Percentiles rank a stretch among this genome's conserved stretches.
These are phyloP conservation scores for Fraxinus greggii DNA, from an alignment of 305 asterid species.

Conservation along the genomic window DNA sequence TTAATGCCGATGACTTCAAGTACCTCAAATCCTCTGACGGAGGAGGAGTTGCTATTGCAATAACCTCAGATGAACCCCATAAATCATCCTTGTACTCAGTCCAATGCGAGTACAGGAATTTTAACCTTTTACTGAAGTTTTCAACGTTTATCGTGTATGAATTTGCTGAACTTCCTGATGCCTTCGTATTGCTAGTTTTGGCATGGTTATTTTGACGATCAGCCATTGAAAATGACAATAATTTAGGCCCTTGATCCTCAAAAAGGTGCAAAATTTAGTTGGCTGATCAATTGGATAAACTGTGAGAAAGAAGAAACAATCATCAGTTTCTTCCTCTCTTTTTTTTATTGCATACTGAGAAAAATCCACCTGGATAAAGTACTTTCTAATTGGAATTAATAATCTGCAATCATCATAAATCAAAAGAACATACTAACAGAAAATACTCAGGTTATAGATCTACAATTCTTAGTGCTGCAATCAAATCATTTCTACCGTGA, in stretches of 20 bases:
- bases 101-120: slow-evolving; percentile 60
- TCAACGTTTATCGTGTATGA: slow-evolving; percentile 43
- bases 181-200: slow-evolving; percentile 37
- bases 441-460: not conserved
- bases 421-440: not conserved
- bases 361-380: not conserved
- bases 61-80: slow-evolving; percentile 62
- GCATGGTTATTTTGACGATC: slow-evolving; percentile 42
- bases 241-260: slow-evolving; percentile 13
- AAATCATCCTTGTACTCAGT: slow-evolving; percentile 36
- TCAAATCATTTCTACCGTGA: not conserved
- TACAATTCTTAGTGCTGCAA: not conserved
- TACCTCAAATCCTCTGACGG: slow-evolving; percentile 67
- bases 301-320: slow-evolving; percentile 19
- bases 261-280: not conserved
- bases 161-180: slow-evolving; percentile 36
- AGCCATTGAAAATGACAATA: slow-evolving; percentile 40
- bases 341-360: not conserved
- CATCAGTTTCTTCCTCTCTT: not conserved
- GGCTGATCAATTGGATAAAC: slow-evolving; percentile 12
- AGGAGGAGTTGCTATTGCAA: slow-evolving; percentile 68
- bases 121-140: slow-evolving; percentile 47
- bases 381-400: not conserved
- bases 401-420: not conserved
- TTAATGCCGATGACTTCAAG: slow-evolving; percentile 64